Evolutionary conservation across 352 stramenopile genomes (phyloP).

Genomic region (Phytophthora tubulina): DNA sequence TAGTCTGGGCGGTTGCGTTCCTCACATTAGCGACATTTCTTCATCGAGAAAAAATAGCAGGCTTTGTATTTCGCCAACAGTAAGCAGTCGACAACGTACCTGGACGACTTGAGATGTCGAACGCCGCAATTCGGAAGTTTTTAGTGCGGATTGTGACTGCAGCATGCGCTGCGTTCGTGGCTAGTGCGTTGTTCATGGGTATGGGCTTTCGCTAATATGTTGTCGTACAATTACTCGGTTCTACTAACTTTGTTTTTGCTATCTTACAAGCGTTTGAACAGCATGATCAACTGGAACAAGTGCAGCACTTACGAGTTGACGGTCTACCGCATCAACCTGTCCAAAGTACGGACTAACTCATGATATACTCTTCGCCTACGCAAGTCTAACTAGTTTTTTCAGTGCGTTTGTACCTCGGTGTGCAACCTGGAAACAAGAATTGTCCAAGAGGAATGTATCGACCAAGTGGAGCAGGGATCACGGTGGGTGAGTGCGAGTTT

Average conservation of each 20-base stretch:
- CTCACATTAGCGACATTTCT: no score
- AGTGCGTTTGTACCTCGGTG: constrained; percentile 66
- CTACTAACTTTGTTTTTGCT: no score
- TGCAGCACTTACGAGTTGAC: constrained; percentile 22
- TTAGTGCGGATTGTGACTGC: neutral
- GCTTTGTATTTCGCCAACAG: no score
- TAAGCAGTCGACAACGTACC: no score
- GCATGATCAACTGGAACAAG: neutral
- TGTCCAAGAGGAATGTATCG: constrained; percentile 82
- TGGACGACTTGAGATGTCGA: no score
- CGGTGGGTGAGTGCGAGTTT: constrained; percentile 68
- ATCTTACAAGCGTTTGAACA: constrained; percentile 3
- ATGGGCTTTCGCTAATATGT: neutral
- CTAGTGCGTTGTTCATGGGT: constrained; percentile 24
- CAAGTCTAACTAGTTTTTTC: neutral
- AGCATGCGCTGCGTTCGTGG: constrained; percentile 7
- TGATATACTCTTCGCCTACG: neutral
- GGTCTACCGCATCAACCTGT: constrained; percentile 12
- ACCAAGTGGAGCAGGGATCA: constrained; percentile 49
- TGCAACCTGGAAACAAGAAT: constrained; percentile 52
- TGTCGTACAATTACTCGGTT: neutral
- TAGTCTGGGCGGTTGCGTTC: no score
- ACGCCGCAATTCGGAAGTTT: constrained; percentile 2
- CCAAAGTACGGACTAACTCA: constrained; percentile 16
- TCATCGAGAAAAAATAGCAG: no score